Base-by-base conservation (phyloP, 345 rosid genomes). In the Angophora floribunda region DNA sequence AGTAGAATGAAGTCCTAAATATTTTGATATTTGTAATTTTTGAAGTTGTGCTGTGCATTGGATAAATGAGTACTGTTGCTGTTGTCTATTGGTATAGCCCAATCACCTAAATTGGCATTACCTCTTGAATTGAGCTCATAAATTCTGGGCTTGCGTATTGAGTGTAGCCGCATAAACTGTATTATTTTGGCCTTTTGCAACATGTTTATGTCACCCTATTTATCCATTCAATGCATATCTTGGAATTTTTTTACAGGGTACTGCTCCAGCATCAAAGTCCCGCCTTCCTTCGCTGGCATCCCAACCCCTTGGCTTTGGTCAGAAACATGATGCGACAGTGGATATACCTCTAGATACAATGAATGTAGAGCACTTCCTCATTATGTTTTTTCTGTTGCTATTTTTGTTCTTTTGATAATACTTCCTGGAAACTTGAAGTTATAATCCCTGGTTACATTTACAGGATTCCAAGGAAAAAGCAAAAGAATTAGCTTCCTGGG, bases 401-500 rank as follows among this genome's bases (percentile, higher is more conserved):
- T 32, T 10, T 32, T 32, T 41, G 49, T 45, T 50, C 21, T 75
- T 87, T 55, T 2, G 14, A 80, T 36, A 17, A 51, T 86, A 52
- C 82, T 24, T 51, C 70, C 47, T 2, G 24, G 86, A 15, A 13
- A 32, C 52, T 90, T 90, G 79, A 67, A 86, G 89, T 88, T 91
- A 16, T 52, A 41, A 52, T 86, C 2, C 13, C 85, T 59, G 89
- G 47, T 47, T 85, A 61, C 89, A 22, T 90, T 15, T 92, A 87
- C 87, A 96, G 97, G 98, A 94, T 87, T 89, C 95, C 79, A 95
- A 94, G 90, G 92, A 95, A 88, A 98, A 94, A 88, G 96, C 90
- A 89, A 97, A 92, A 90, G 96, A 97, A 88, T 96, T 98, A 79
- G 94, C 96, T 86, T 89, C 95, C 6, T 95, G 99, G 99, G 99